Evolutionary conservation across 2,329 filamentous ascomycete genomes (phyloP), one percentile per base, ranked within the genome.

Genomic region (Curvularia lunata): DNA sequence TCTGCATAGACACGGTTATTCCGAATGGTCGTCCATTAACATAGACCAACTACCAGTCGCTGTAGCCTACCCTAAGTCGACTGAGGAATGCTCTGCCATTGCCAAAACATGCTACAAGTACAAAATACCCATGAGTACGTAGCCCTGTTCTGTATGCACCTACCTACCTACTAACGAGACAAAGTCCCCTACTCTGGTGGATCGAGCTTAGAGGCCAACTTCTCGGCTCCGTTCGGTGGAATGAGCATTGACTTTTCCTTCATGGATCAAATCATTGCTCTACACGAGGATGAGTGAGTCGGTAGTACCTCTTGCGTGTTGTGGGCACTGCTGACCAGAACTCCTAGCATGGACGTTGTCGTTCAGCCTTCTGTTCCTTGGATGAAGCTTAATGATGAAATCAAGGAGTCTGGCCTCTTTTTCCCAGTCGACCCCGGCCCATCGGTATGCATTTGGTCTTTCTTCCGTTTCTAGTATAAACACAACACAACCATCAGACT

Each of bases 351-450:
- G 90, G 93, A 97, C 68, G 84, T 97, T 48, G 91, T 96, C 4
- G 92, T 97, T 3, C 93, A 97, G 75, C 93, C 93, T 3, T 91
- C 90, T 6, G 88, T 97, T 9, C 89, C 90, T n/a, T 97, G 92
- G 92, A 92, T 96, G 84, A 87, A 90, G 51, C 79, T 97, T 56
- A 97, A 97, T 69, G 86, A 89, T 63, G 83, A 87, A 48, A 87
- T 90, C 69, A 86, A 89, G 76, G 83, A 85, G 38, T 88, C 86
- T 4, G 91, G 91, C 0, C 84, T 97, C 1, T 97, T 97, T 79
- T 96, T 97, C 73, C 93, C 93, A 1, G 88, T 96, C 12, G 93
- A 97, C 70, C 93, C 93, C 12, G 91, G 91, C 74, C 88, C 88
- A 37, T 79, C 77, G 21, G 75, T 77, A 66, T 66, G 75, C 34